phyloP scores from a whole-genome alignment of 148 eudicot genomes.

The Oxyria digyna region DNA sequence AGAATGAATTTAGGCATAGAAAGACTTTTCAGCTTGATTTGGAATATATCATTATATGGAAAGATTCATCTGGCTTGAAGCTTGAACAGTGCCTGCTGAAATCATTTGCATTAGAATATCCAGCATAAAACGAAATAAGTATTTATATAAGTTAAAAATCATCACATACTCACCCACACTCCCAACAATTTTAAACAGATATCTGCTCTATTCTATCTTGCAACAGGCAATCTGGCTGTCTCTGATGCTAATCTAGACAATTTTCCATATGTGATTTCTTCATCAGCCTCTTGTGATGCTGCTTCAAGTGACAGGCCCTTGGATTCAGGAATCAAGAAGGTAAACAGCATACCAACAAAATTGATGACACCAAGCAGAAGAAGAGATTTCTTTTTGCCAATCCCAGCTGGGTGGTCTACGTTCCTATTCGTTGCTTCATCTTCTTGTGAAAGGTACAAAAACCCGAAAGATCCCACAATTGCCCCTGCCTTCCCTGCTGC shows the following conservation, averaged over 20 bases:
- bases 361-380: conserved; percentile 7
- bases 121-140: not conserved
- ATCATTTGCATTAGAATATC: too few relatives aligned
- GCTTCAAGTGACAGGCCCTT: conserved; percentile 10
- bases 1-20: too few relatives aligned
- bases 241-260: not conserved
- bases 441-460: conserved; percentile 19
- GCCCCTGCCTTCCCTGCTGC: conserved; percentile 27
- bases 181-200: not conserved
- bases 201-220: not conserved
- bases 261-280: not conserved
- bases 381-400: conserved; percentile 21
- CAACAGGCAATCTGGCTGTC: not conserved
- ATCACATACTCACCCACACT: conserved; percentile 27
- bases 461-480: conserved; percentile 23
- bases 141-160: not conserved
- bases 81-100: too few relatives aligned
- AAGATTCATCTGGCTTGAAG: too few relatives aligned
- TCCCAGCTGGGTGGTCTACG: conserved; percentile 17
- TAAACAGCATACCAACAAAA: conserved; percentile 6
- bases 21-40: too few relatives aligned
- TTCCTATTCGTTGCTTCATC: conserved; percentile 12
- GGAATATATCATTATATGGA: too few relatives aligned
- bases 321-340: conserved; percentile 9
- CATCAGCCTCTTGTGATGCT: not conserved